These are phyloP conservation scores for Yamadazyma dushanensis DNA, from an alignment of 1,139 yeast genomes.

Conservation along the genomic window DNA sequence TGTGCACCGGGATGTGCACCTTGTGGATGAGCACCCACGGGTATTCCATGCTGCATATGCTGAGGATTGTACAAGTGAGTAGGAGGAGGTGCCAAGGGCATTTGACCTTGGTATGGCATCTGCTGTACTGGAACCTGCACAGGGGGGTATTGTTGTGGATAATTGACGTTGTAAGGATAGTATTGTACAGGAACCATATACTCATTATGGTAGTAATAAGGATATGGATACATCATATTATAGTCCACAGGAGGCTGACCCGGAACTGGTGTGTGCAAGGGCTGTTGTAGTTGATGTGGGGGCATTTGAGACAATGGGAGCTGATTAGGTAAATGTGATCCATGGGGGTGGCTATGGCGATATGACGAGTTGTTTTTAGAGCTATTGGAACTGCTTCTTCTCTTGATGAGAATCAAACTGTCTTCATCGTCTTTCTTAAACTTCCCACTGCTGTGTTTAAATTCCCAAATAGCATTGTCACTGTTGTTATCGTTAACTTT, in stretches of 20 bases:
- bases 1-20: not conserved
- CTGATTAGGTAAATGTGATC: not conserved
- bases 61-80: no score
- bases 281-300: constrained; percentile 5
- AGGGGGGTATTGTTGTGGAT: constrained; percentile 8
- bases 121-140: constrained; percentile 9
- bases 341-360: constrained; percentile 1
- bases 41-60: constrained; percentile 1
- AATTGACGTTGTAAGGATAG: constrained; percentile 10
- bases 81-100: not conserved
- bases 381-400: constrained; percentile 48
- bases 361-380: not conserved
- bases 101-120: constrained; percentile 1
- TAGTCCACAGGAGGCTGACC: constrained; percentile 3
- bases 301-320: constrained; percentile 1
- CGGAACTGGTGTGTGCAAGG: constrained; percentile 3
- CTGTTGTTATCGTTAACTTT: constrained; percentile 48
- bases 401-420: constrained; percentile 62
- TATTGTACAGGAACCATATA: constrained; percentile 16
- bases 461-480: constrained; percentile 67
- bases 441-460: constrained; percentile 77
- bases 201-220: constrained; percentile 15
- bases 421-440: constrained; percentile 77
- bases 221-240: constrained; percentile 8
- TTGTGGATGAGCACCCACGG: constrained; percentile 1